Base-by-base conservation (phyloP, 139 green algal species). In the Chlamydomonas incerta region DNA sequence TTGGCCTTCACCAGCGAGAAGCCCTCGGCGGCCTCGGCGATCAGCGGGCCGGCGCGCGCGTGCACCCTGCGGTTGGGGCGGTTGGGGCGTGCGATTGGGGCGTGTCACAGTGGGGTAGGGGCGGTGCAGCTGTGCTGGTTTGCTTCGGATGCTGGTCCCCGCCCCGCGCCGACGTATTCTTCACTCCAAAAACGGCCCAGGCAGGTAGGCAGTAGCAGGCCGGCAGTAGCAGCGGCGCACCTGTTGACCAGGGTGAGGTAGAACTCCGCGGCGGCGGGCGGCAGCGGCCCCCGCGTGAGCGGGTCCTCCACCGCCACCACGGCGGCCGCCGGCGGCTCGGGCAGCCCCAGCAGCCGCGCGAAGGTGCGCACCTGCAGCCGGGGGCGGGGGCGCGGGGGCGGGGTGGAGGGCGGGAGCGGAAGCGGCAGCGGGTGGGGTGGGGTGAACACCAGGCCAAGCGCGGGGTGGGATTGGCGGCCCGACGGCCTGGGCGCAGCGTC, bases 231-330 rank as follows among this genome's bases (percentile, higher is more conserved):
- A 0, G 13, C 33, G 18, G 20, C 63, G 17, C 65, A 88, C 83
- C 88, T 77, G 73, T 91, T 91, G 50, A 91, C 62, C 29, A 91
- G 57, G 6, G 88, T 58, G 24, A 69, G 63, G 80, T 91, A 89
- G 37, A 91, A 91, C 37, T 91, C 88, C 26, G 62, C 57, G 6
- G 88, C 83, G 0, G 52, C 3, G 14, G 46, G 26, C 9, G 88
- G 83, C 31, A 91, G 66, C 14, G 71, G 71, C 21, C 24, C 80
- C 6, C 24, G 50, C 41, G 47, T 77, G n/a, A 85, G 65, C 17
- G n/a, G 26, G 80, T 85, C 80, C 5, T 76, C 66, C 41, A 34
- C 37, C 17, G 41, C 70, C 8, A 10, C n/a, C n/a, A 24, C 14
- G 70, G 70, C 11, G 33, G 46, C 33, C 58, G n/a, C 20, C 58